Evolutionary conservation across 148 eudicot species (phyloP), one percentile per base, ranked within the genome.

Genomic region (Mesembryanthemum crystallinum): DNA sequence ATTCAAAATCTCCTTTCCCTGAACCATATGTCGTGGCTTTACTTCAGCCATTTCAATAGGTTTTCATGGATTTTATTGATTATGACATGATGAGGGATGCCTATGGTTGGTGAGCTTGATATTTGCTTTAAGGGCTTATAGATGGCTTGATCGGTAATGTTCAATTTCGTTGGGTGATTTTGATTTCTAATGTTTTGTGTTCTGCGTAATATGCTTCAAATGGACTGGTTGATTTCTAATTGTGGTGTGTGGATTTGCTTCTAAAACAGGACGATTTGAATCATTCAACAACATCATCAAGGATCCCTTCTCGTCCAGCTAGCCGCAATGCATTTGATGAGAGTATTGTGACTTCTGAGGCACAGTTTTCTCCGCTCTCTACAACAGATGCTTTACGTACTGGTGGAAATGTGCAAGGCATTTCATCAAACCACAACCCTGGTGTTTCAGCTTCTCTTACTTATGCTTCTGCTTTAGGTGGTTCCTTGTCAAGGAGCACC

Each of bases 391-490:
- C 83, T 45, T 76, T 85, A 39, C 85, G 15, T 24, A 25, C 88
- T 62, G 71, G 76, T 70, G 79, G 73, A 30, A 84, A 81, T 68
- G 67, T 54, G 37, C 89, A 80, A 28, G 82, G 86, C 66, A 61
- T 70, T 29, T 76, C 90, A 43, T 65, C 74, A 25, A 62, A 73
- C 42, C 79, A 85, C 49, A 88, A 77, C 76, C 30, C 45, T 70
- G 76, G 79, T 47, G 66, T 81, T 57, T 80, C 85, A 14, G 89
- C 77, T 66, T 85, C 97, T 75, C 88, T 87, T 18, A 78, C 86
- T 80, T 90, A 92, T 86, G 97, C 92, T 43, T 88, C 94, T 82
- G 89, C 92, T 77, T 49, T 90, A 76, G 94, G 92, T 61, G 85
- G 80, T 27, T 88, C 97, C 70, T 83, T 88, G 80, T 88, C 94